Evolutionary conservation across 2,329 filamentous ascomycete genomes (phyloP).

Genomic region (Mycosphaerella sp.): DNA sequence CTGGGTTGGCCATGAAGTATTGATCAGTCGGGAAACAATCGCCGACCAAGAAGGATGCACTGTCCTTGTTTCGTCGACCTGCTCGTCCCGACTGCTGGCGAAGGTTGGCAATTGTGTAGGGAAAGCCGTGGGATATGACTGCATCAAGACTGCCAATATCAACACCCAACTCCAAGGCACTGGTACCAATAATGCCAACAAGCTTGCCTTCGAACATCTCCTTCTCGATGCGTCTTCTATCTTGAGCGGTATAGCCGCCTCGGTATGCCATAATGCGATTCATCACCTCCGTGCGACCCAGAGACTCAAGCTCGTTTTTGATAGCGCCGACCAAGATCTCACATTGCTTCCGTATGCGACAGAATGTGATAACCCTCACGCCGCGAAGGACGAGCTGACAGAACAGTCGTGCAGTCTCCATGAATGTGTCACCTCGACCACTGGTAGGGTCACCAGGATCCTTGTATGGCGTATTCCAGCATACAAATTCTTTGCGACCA

Average conservation of each 20-base stretch:
- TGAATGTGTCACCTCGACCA: constrained; percentile 74
- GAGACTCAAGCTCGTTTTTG: constrained; percentile 64
- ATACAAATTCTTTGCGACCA: constrained; percentile 88
- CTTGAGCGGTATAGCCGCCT: constrained; percentile 88
- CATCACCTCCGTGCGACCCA: constrained; percentile 69
- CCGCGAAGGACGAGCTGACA: constrained; percentile 83
- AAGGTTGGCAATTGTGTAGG: constrained; percentile 90
- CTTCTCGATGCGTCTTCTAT: constrained; percentile 77
- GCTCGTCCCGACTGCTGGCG: constrained; percentile 92
- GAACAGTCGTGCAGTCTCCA: constrained; percentile 83
- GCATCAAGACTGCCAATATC: constrained; percentile 93
- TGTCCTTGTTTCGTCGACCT: constrained; percentile 87
- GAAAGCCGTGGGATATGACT: constrained; percentile 89
- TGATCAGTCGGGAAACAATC: constrained; percentile 89
- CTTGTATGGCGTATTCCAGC: constrained; percentile 95
- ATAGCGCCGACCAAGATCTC: constrained; percentile 77
- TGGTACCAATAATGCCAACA: constrained; percentile 88
- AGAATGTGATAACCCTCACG: constrained; percentile 89
- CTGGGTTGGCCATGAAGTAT: constrained; percentile 93
- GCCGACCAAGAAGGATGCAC: constrained; percentile 80
- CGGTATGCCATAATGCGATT: constrained; percentile 89
- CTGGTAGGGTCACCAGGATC: constrained; percentile 82
- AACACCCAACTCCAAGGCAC: constrained; percentile 84
- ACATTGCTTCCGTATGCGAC: constrained; percentile 78
- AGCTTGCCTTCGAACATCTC: constrained; percentile 98